Evolutionary conservation across 495 filamentous ascomycete species (phyloP), one percentile per base, ranked within the genome.

Genomic region (Aspergillus bertholletiae): DNA sequence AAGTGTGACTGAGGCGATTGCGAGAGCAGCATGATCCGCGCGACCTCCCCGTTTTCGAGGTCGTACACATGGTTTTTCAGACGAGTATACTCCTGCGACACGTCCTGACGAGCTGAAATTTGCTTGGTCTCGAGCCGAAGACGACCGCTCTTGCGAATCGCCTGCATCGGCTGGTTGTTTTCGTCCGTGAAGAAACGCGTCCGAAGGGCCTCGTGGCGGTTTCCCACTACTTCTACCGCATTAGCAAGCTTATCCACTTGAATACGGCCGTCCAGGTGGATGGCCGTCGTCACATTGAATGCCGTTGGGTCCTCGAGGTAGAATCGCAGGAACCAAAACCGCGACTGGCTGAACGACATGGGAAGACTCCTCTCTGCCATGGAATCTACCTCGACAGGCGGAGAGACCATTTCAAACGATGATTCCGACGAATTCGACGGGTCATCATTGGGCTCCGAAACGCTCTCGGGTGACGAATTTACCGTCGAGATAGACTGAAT

Each of bases 251-350:
- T 34, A 27, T 39, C 45, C 3, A 60, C 21, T 1, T 32, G 9
- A 4, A 35, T 39, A 24, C 20, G 11, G n/a, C 51, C 51, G 3
- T 6, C 9, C 4, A 53, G n/a, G 3, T 27, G 40, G 26, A 30
- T 18, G 6, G 8, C 32, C 46, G 46, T 51, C 1, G 52, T 40
- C 1, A 60, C 28, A 39, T 75, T 77, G 56, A 67, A 70, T 15
- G 68, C 63, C 0, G 71, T 69, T 17, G 47, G 58, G 44, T 77
- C 66, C 27, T 64, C 46, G n/a, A 73, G 44, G 12, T 60, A 55
- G 5, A 53, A 48, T 2, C 28, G 46, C 28, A 70, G 46, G 47
- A 77, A 78, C 74, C 74, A 79, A 47, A 79, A 69, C 9, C 73
- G 51, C 0, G 64, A 66, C 51, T 78, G 75, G 5, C 32, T 61